Percentiles rank a stretch among this genome's conserved stretches.
Evolutionary conservation across 257 asterid species (phyloP).

Genomic region (Fraxinus quadrangulata): DNA sequence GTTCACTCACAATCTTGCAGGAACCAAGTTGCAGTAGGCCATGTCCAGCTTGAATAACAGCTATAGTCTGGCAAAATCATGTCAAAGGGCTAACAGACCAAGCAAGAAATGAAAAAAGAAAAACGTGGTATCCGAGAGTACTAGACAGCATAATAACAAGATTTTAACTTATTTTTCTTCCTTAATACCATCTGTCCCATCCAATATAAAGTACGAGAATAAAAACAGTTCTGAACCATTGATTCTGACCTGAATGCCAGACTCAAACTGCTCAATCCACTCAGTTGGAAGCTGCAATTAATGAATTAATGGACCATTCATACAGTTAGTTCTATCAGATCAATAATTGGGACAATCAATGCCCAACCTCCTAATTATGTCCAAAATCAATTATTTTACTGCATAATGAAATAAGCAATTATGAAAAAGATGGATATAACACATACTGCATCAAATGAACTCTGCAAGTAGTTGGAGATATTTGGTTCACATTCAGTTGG

Average conservation of each 20-base stretch:
- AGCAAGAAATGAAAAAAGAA: neutral
- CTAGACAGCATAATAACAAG: neutral
- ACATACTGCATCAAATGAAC: constrained; percentile 99
- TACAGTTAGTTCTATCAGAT: constrained; percentile 32
- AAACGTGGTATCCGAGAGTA: neutral
- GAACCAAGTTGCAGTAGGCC: constrained; percentile 97
- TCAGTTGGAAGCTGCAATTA: constrained; percentile 86
- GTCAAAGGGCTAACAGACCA: neutral
- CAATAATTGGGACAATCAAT: constrained; percentile 48
- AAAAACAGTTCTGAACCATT: neutral
- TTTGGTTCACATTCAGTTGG: constrained; percentile 95
- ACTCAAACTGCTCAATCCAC: constrained; percentile 99
- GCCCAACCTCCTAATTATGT: constrained; percentile 23
- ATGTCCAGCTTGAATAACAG: constrained; percentile 99
- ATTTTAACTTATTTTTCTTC: neutral
- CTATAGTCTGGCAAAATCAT: constrained; percentile 72
- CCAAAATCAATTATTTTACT: constrained; percentile 25
- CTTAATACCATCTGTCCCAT: neutral
- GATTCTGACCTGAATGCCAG: constrained; percentile 89
- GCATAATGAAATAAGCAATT: constrained; percentile 26
- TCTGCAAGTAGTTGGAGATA: constrained; percentile 99
- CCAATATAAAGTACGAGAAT: constrained; percentile 10
- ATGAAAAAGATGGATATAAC: constrained; percentile 8
- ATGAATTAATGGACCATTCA: constrained; percentile 43
- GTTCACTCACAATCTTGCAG: constrained; percentile 87